phyloP scores from a whole-genome alignment of 352 stramenopile species.

The Globisporangium canariense region DNA sequence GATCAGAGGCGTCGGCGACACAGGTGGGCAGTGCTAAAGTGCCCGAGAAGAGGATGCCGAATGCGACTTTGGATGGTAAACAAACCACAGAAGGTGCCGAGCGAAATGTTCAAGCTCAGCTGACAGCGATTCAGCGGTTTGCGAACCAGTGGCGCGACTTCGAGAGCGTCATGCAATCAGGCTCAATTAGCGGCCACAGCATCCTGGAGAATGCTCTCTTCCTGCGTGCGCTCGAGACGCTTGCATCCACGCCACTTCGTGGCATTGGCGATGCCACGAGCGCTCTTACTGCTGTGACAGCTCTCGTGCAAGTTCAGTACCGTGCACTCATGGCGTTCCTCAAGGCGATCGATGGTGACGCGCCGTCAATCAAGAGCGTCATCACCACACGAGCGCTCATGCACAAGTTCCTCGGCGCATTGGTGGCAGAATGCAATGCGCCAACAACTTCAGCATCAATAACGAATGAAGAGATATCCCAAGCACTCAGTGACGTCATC shows the following conservation, averaged over 20 bases:
- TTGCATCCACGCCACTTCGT: background rate
- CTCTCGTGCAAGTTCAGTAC: slow-evolving; percentile 16
- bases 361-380: slow-evolving; percentile 8
- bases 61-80: background rate
- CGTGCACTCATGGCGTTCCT: slow-evolving; percentile 9
- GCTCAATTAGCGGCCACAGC: background rate
- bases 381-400: slow-evolving; percentile 9
- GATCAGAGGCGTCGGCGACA: background rate
- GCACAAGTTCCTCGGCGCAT: slow-evolving; percentile 22
- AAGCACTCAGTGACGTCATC: slow-evolving; percentile 26
- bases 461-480: background rate
- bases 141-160: slow-evolving; percentile 2
- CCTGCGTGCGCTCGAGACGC: background rate
- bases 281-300: background rate
- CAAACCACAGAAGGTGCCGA: background rate
- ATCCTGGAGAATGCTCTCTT: slow-evolving; percentile 11
- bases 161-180: background rate
- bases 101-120: background rate
- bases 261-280: background rate
- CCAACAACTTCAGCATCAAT: background rate
- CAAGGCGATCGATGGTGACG: slow-evolving; percentile 13
- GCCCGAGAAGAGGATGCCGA: background rate
- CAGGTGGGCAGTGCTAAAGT: background rate
- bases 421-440: slow-evolving; percentile 10
- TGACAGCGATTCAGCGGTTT: background rate